Base-by-base conservation (phyloP, 805 yeast genomes). In the Candida jianshihensis region DNA sequence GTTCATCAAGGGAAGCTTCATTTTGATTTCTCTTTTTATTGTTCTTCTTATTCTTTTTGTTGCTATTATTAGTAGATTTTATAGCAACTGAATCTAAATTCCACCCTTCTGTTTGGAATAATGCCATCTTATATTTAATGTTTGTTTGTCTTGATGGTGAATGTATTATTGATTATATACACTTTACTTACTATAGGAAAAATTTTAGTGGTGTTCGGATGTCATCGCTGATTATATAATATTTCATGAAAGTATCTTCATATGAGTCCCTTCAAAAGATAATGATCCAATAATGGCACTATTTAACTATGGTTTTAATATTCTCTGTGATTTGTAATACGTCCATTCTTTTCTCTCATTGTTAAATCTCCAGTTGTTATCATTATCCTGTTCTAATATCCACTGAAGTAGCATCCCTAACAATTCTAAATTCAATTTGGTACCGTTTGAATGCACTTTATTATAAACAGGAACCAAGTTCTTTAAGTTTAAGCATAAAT, bases 71-170 rank as follows among this genome's bases (percentile, higher is more conserved):
- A 9, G 71, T 77, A 29, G 63, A 54, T 3, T 70, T 76, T 12
- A 82, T 75, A 30, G 71, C 66, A 39, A 65, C 61, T 32, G 68
- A 52, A 44, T 76, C 73, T 36, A 86, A 54, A 44, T 79, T 70
- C 96, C 96, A 86, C 14, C 94, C 95, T 35, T 78, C 85, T 16
- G 82, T 88, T 54, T 80, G 71, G 53, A 86, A 86, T 43, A 86
- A 66, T 22, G 84, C 72, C 89, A 81, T 81, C 19, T 37, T 52
- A 15, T 4, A n/a, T 17, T 16, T 11, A 24, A n/a, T n/a, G n/a
- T n/a, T n/a, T n/a, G n/a, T n/a, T n/a, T n/a, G 26, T 24, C 10
- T 6, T 24, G 26, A 12, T 9, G 13, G 14, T 7, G 5, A 11
- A 21, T 15, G 12, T 14, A 11, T 17, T 19, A 13, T 18, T 15